Conservation (phyloP, 176 grass and related monocot genomes). For the Elaeis guineensis region DNA sequence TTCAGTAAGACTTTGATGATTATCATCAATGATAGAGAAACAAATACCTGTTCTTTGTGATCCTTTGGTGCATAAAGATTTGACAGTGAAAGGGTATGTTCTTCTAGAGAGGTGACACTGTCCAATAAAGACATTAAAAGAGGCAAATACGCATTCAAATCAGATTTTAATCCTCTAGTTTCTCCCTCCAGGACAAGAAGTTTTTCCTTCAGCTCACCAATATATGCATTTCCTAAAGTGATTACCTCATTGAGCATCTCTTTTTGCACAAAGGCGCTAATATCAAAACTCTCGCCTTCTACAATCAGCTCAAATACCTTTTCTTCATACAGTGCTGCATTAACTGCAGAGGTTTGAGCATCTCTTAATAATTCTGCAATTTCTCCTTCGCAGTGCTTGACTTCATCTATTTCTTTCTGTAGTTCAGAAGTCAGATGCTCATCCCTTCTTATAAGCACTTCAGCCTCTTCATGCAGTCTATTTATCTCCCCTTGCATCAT, state of each 20-base stretch:
- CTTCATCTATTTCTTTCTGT: slow-evolving; percentile 28
- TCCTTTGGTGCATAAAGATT: slow-evolving; percentile 21
- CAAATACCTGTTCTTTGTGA: slow-evolving; percentile 28
- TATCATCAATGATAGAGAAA: slow-evolving; percentile 10
- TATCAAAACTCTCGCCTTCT: slow-evolving; percentile 43
- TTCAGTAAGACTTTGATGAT: background rate
- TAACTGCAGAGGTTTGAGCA: slow-evolving; percentile 34
- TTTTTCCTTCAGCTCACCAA: slow-evolving; percentile 42
- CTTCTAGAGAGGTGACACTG: slow-evolving; percentile 44
- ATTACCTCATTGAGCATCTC: slow-evolving; percentile 40
- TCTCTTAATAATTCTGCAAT: slow-evolving; percentile 46
- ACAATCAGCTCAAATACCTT: slow-evolving; percentile 43
- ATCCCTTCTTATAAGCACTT: slow-evolving; percentile 25
- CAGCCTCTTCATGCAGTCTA: slow-evolving; percentile 19
- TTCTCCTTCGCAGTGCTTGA: slow-evolving; percentile 44
- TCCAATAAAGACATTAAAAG: slow-evolving; percentile 45
- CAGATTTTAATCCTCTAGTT: slow-evolving; percentile 44
- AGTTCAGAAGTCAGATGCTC: slow-evolving; percentile 25
- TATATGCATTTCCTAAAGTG: slow-evolving; percentile 25
- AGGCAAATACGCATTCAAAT: slow-evolving; percentile 33
- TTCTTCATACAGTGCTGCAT: slow-evolving; percentile 49
- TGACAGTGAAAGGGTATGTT: slow-evolving; percentile 38
- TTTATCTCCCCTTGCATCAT: slow-evolving; percentile 25
- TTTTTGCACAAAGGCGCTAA: slow-evolving; percentile 30
- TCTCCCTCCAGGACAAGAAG: slow-evolving; percentile 38